Evolutionary conservation across 108 stramenopile species (phyloP), one percentile per base, ranked within the genome.

Genomic region (Skeletonema potamos): DNA sequence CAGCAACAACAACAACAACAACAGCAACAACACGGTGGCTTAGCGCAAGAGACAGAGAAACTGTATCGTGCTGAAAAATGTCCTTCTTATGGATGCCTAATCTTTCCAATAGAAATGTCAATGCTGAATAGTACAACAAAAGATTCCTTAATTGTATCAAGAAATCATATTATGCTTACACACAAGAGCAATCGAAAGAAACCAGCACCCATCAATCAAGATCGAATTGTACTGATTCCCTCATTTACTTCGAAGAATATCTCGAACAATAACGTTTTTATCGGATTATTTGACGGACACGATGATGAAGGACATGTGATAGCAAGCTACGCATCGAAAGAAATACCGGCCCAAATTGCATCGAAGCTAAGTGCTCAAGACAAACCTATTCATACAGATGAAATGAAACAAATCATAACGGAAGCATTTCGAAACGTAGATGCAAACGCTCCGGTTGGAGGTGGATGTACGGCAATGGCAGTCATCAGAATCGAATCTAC

Each of bases 211-310:
- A 65, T 82, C 30, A 92, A 92, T 71, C 91, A 89, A 72, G 91
- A 92, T 77, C 56, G 84, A 46, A 81, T 77, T 20, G 64, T 88
- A 7, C 44, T 88, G 12, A 62, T 92, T 27, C 58, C 71, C 18
- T 78, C 86, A 4, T 92, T 87, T 70, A 1, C 27, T 5, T 32
- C 28, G 15, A 36, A 48, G 17, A 46, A 58, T 24, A n/a, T n/a
- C n/a, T 18, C 37, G 29, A 77, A 29, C 20, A 58, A 84, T 44
- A 58, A 72, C 63, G 89, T 90, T 54, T 65, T 92, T 3, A 61
- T 85, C 30, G 86, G 84, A 5, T 39, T 90, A 12, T 88, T 92
- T 59, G 92, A 92, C 64, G 92, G 92, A 20, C 92, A 92, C 43
- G 87, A 85, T 36, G 43, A 65, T 13, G 51, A 73, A 43, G 92